Percentiles rank a stretch among this genome's conserved stretches.
Evolutionary conservation across 352 stramenopile species (phyloP).

Genomic region (Pythium periplocum): DNA sequence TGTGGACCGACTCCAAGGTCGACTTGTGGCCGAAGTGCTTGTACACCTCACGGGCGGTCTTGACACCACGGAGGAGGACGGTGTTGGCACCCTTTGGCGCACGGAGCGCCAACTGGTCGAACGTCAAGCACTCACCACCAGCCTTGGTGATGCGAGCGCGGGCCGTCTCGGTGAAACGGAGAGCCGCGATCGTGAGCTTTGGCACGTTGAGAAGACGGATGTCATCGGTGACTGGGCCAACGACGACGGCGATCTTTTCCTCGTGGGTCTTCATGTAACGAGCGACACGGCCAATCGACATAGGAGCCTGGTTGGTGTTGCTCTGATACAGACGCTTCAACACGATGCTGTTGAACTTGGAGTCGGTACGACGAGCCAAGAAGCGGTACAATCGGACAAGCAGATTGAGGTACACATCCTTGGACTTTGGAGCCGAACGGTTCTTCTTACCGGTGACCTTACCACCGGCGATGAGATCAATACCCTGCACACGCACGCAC

Average conservation of each 20-base stretch:
- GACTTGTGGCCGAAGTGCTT: conserved; percentile 98
- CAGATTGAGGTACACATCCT: conserved; percentile 99
- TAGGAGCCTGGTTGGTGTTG: conserved; percentile 98
- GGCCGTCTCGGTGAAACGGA: conserved; percentile 97
- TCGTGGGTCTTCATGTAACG: conserved; percentile 99
- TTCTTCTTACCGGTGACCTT: conserved; percentile 98
- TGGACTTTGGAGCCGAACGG: conserved; percentile 96
- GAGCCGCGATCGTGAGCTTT: conserved; percentile 95
- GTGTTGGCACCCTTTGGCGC: conserved; percentile 98
- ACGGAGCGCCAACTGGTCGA: conserved; percentile 98
- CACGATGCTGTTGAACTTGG: conserved; percentile 98
- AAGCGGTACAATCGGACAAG: conserved; percentile 97
- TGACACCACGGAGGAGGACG: conserved; percentile 97
- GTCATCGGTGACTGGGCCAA: conserved; percentile 99
- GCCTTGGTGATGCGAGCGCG: conserved; percentile 96
- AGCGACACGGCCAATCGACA: conserved; percentile 94
- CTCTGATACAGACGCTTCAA: conserved; percentile 99
- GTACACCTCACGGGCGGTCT: conserved; percentile 96
- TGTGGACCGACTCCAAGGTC: conserved; percentile 97
- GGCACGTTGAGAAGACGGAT: conserved; percentile 96
- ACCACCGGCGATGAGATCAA: conserved; percentile 99
- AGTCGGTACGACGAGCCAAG: conserved; percentile 96
- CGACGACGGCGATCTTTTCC: conserved; percentile 97
- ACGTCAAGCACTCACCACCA: conserved; percentile 98
- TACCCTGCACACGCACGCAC: conserved; percentile 83